Evolutionary conservation across 2,329 filamentous ascomycete species (phyloP).

Genomic region (Penicillium oxalicum): DNA sequence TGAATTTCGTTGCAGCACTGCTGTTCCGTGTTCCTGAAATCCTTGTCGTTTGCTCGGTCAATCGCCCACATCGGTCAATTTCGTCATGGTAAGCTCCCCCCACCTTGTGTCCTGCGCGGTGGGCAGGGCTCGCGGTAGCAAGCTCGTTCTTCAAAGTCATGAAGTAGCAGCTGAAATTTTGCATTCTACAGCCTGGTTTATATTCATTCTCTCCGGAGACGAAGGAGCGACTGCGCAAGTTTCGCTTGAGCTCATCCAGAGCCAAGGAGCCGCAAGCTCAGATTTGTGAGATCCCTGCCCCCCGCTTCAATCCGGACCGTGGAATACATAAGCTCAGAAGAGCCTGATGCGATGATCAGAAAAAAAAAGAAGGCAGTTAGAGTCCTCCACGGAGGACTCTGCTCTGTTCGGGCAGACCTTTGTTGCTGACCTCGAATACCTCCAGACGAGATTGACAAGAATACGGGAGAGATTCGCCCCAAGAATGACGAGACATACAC

Average conservation of each 20-base stretch:
- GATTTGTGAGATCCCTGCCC: slow-evolving; percentile 65
- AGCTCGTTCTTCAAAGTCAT: not conserved
- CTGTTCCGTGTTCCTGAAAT: too few relatives aligned
- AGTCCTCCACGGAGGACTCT: too few relatives aligned
- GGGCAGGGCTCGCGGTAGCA: not conserved
- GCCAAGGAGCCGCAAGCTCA: slow-evolving; percentile 82
- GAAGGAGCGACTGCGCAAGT: slow-evolving; percentile 85
- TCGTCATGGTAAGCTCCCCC: slow-evolving; percentile 7
- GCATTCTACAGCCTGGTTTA: slow-evolving; percentile 74
- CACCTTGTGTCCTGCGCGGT: not conserved
- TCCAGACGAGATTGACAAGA: slow-evolving; percentile 82
- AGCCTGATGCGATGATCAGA: too few relatives aligned
- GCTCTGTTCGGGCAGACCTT: too few relatives aligned
- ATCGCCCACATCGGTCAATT: not conserved
- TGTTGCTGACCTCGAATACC: too few relatives aligned
- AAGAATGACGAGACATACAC: slow-evolving; percentile 77
- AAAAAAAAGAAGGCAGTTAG: too few relatives aligned
- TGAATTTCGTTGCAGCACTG: too few relatives aligned
- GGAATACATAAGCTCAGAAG: not conserved
- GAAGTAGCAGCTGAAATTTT: slow-evolving; percentile 2
- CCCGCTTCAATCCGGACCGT: too few relatives aligned
- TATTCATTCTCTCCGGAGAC: slow-evolving; percentile 92
- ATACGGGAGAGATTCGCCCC: slow-evolving; percentile 81
- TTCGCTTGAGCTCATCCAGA: slow-evolving; percentile 83
- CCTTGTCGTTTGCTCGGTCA: not conserved